Conservation (phyloP, 805 yeast genomes). For the Pichia sporocuriosa region DNA sequence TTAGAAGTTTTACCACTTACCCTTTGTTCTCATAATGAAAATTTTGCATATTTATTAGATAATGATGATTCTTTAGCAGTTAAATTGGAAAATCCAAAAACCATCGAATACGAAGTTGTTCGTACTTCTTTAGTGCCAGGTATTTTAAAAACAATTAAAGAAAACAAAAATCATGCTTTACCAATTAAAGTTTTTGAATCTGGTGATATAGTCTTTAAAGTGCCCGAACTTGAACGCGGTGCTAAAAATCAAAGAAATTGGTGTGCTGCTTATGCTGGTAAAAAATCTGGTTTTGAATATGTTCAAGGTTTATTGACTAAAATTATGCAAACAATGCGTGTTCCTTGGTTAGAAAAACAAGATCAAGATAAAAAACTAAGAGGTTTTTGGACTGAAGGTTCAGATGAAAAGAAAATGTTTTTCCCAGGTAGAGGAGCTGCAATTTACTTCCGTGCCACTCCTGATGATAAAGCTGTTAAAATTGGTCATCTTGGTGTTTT, state of each 20-base stretch:
- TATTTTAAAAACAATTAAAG: conserved; percentile 86
- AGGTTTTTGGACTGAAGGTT: conserved; percentile 85
- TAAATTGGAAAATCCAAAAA: conserved; percentile 91
- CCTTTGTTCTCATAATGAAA: conserved; percentile 93
- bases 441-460: conserved; percentile 62
- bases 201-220: conserved; percentile 90
- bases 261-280: conserved; percentile 92
- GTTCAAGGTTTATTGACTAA: conserved; percentile 94
- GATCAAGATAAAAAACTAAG: conserved; percentile 44
- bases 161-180: conserved; percentile 90
- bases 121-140: conserved; percentile 95
- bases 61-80: conserved; percentile 74
- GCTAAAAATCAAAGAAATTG: conserved; percentile 91
- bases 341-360: conserved; percentile 67
- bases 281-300: conserved; percentile 88
- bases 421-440: conserved; percentile 98
- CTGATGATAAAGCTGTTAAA: conserved; percentile 47
- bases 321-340: conserved; percentile 92
- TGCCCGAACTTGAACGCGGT: conserved; percentile 68
- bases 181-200: conserved; percentile 94
- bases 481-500: conserved; percentile 89
- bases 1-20: conserved; percentile 93
- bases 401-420: conserved; percentile 57
- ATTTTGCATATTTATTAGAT: conserved; percentile 76
- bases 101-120: conserved; percentile 94